phyloP scores from a whole-genome alignment of 208 protist species.

The Trichomonas gallinae region DNA sequence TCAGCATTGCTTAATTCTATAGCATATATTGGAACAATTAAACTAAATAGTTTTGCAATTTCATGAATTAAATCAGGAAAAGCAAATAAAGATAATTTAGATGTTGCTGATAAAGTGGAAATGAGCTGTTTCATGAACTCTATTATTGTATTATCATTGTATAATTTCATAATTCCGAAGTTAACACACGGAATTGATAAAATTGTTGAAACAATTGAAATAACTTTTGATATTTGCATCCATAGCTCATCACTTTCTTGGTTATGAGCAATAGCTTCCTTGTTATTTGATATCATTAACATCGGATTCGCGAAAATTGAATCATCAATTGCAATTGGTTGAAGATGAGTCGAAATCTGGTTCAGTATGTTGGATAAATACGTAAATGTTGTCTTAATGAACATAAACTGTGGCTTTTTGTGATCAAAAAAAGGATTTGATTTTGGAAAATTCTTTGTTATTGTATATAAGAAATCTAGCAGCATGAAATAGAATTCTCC shows the following conservation, averaged over 20 bases:
- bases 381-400: background rate
- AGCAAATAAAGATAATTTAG: background rate
- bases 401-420: background rate
- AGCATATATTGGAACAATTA: background rate
- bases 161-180: background rate
- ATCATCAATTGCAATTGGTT: background rate
- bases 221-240: background rate
- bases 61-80: background rate
- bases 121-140: background rate
- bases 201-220: background rate
- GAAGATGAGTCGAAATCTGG: background rate
- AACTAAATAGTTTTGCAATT: background rate
- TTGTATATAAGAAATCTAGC: background rate
- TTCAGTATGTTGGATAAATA: background rate
- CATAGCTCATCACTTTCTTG: background rate
- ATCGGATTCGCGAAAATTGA: background rate
- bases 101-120: background rate
- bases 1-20: background rate
- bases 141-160: background rate
- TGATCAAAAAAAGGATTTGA: background rate
- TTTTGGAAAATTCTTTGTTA: background rate
- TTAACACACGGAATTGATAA: background rate
- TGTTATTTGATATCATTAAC: background rate
- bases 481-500: background rate
- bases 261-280: background rate